Percentiles rank a stretch among this genome's conserved stretches.
Conservation (phyloP, 129 eudicot species). For the Cynara cardunculus region DNA sequence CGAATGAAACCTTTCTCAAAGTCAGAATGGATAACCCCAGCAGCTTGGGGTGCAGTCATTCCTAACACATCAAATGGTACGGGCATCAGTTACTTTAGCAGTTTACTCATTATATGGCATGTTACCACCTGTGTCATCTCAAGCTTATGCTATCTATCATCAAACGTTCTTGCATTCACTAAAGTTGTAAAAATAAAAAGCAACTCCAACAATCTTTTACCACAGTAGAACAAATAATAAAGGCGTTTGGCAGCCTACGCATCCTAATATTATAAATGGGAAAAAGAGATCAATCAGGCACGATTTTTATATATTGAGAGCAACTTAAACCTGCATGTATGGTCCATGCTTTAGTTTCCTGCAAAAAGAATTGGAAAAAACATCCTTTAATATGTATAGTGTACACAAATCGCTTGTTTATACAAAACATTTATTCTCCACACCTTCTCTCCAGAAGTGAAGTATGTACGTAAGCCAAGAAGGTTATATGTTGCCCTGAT, state of each 20-base stretch:
- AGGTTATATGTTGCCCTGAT: conserved; percentile 88
- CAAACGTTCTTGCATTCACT: neutral
- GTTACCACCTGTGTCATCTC: neutral
- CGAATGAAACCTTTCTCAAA: conserved; percentile 97
- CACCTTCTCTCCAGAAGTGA: conserved; percentile 97
- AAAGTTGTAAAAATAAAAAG: neutral
- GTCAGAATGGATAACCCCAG: conserved; percentile 98
- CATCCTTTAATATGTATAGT: neutral
- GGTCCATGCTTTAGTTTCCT: conserved; percentile 99
- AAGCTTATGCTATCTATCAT: neutral
- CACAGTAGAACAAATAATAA: neutral
- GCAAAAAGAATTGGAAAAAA: conserved; percentile 10
- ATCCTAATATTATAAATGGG: neutral
- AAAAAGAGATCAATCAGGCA: neutral
- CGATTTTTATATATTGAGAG: conserved; percentile 10
- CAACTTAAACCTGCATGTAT: conserved; percentile 70
- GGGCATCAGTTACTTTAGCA: conserved; percentile 7
- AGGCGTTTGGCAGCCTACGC: neutral
- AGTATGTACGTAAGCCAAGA: conserved; percentile 91
- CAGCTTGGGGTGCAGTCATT: conserved; percentile 99
- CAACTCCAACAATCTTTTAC: neutral
- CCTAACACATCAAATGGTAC: conserved; percentile 46
- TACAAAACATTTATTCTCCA: neutral
- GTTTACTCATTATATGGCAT: neutral
- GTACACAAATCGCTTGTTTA: neutral